Percentiles rank a stretch among this genome's conserved stretches.
Evolutionary conservation across 2,329 filamentous ascomycete genomes (phyloP).

Genomic region (Colletotrichum chrysophilum): DNA sequence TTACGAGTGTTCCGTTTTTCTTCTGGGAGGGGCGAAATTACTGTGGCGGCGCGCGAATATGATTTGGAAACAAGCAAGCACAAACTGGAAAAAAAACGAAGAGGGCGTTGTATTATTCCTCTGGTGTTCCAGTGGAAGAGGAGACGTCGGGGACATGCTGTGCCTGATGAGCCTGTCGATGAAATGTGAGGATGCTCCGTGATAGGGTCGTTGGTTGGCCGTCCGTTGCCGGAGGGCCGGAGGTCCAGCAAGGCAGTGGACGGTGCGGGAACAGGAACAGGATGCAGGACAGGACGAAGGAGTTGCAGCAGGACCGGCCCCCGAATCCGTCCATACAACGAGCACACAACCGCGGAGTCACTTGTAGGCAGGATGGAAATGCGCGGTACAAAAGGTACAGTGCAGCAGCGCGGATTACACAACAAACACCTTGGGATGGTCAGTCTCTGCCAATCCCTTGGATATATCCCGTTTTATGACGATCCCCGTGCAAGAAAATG

Average conservation of each 20-base stretch:
- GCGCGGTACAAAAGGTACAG: not conserved
- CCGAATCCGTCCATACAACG: not conserved
- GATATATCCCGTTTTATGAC: not conserved
- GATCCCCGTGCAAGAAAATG: not conserved
- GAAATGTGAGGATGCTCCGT: not conserved
- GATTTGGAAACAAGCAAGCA: not conserved
- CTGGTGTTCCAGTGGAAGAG: not conserved
- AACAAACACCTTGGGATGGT: not conserved
- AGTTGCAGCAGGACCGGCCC: not conserved
- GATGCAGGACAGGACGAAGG: not conserved
- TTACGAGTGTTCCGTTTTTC: not conserved
- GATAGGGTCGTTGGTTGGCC: not conserved
- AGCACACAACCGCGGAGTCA: not conserved
- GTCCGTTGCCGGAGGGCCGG: not conserved
- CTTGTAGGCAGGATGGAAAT: not conserved
- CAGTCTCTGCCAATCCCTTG: not conserved
- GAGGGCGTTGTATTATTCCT: not conserved
- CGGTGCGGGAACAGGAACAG: not conserved
- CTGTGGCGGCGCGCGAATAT: not conserved
- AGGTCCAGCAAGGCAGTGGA: not conserved
- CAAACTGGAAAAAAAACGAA: not conserved
- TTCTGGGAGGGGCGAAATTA: not conserved
- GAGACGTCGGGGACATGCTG: not conserved
- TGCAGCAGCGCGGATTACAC: not conserved
- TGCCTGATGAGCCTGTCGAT: conserved; percentile 1